Evolutionary conservation across 805 yeast genomes (phyloP).

Genomic region (Wickerhamomyces tratensis): DNA sequence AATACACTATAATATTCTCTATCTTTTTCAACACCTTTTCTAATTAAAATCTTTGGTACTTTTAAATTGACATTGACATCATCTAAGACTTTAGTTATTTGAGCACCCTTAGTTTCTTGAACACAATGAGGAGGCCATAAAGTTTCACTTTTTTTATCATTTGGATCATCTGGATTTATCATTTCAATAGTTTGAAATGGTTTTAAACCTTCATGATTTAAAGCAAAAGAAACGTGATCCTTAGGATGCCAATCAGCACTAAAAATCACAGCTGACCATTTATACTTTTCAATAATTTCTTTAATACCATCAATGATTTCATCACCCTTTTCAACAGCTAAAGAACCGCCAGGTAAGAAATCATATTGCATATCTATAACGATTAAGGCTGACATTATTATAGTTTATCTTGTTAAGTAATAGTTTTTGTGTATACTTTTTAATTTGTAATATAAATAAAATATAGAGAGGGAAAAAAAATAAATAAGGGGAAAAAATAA

Average conservation of each 20-base stretch:
- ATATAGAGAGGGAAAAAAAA: too few relatives aligned
- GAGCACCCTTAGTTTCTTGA: constrained; percentile 59
- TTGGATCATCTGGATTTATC: constrained; percentile 35
- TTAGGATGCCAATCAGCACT: constrained; percentile 88
- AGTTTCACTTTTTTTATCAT: constrained; percentile 27
- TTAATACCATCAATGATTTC: constrained; percentile 43
- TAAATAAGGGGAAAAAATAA: too few relatives aligned
- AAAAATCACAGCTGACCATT: constrained; percentile 59
- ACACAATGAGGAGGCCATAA: constrained; percentile 94
- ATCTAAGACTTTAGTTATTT: constrained; percentile 43
- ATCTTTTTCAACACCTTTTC: constrained; percentile 64
- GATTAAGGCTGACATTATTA: constrained; percentile 41
- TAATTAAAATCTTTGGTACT: constrained; percentile 35
- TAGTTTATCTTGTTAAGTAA: too few relatives aligned
- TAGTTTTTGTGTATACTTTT: too few relatives aligned
- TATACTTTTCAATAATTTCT: constrained; percentile 31
- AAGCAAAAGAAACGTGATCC: constrained; percentile 76
- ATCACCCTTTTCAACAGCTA: constrained; percentile 65
- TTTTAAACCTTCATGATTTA: constrained; percentile 36
- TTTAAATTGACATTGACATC: constrained; percentile 21
- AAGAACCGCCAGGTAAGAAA: constrained; percentile 74
- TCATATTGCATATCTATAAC: constrained; percentile 83
- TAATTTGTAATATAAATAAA: too few relatives aligned
- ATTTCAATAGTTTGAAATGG: constrained; percentile 46
- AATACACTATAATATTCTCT: constrained; percentile 87